Conservation (phyloP, 2,329 filamentous ascomycete genomes). For the Aureobasidium lini region DNA sequence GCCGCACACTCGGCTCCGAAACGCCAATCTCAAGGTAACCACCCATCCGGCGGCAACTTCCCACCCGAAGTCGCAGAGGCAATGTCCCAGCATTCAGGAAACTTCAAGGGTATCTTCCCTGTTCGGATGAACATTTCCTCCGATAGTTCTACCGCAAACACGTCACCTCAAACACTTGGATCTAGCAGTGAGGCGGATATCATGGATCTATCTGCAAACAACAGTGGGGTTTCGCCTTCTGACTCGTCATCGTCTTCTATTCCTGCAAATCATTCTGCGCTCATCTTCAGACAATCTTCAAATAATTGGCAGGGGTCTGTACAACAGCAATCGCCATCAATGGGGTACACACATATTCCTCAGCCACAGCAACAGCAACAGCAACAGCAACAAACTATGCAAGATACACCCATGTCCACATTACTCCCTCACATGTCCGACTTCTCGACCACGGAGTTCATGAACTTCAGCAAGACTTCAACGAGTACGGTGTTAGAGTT, state of each 20-base stretch:
- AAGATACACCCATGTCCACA: background rate
- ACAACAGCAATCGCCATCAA: background rate
- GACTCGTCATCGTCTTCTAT: background rate
- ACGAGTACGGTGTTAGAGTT: constrained; percentile 1
- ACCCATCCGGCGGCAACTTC: background rate
- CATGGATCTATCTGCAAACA: background rate
- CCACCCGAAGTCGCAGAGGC: background rate
- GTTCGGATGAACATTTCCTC: background rate
- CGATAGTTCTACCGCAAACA: background rate
- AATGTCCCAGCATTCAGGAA: background rate
- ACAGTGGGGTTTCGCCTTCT: background rate
- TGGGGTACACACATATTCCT: background rate
- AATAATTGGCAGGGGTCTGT: background rate
- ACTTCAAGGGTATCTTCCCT: constrained; percentile 10
- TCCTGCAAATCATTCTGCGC: background rate
- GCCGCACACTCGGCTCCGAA: constrained; percentile 1
- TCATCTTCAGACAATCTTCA: background rate
- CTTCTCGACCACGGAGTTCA: background rate
- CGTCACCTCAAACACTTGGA: background rate
- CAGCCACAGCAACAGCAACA: background rate
- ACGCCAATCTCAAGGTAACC: background rate
- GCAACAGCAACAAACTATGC: background rate
- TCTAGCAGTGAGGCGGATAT: background rate
- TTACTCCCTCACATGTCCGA: background rate
- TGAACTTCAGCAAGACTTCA: background rate